Percentiles rank a stretch among this genome's conserved stretches.
These are phyloP conservation scores for Lactarius tabidus DNA, from an alignment of 768 basidiomycete genomes.

Conservation along the genomic window DNA sequence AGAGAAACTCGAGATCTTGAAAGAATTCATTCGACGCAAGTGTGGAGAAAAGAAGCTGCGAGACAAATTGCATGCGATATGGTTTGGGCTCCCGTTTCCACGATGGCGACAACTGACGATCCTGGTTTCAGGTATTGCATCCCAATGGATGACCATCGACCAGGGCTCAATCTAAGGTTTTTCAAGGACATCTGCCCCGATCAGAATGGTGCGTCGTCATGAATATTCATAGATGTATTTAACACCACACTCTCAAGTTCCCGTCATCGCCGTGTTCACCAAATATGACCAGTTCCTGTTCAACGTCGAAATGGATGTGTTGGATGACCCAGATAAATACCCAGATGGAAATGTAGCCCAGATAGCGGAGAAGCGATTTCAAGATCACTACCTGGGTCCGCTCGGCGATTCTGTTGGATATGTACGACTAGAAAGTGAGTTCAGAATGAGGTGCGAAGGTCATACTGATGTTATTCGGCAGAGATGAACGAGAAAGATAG, in stretches of 20 bases:
- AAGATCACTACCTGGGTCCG: too few relatives aligned
- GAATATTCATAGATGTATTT: background rate
- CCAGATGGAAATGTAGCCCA: too few relatives aligned
- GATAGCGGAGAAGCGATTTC: too few relatives aligned
- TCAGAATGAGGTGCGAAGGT: background rate
- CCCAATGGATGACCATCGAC: background rate
- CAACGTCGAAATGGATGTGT: too few relatives aligned
- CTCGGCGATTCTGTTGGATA: too few relatives aligned
- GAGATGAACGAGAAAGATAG: background rate
- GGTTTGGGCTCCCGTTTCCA: background rate
- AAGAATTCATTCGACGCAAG: background rate
- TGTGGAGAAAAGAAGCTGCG: background rate
- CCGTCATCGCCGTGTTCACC: too few relatives aligned
- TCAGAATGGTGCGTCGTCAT: background rate
- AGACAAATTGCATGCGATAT: background rate
- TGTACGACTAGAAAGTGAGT: background rate
- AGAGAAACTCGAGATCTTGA: background rate
- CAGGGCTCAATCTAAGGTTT: background rate
- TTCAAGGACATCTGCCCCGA: background rate
- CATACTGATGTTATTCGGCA: background rate
- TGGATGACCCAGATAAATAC: too few relatives aligned
- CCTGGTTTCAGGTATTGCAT: background rate
- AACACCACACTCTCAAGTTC: background rate
- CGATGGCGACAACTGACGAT: background rate
- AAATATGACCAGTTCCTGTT: too few relatives aligned